Evolutionary conservation across 2,329 filamentous ascomycete genomes (phyloP).

Genomic region (Aspergillus flavus): DNA sequence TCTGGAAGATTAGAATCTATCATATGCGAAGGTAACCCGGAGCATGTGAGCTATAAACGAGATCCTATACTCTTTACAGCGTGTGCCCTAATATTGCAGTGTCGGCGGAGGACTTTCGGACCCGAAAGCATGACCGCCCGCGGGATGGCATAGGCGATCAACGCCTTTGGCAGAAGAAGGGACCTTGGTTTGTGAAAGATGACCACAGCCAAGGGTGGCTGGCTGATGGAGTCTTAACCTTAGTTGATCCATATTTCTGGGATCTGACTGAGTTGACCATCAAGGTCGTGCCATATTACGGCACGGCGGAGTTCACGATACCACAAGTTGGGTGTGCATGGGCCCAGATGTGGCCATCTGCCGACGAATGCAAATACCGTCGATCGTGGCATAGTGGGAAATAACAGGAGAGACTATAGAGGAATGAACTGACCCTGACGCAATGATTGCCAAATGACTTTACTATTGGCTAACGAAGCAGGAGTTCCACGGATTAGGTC

Average conservation of each 20-base stretch:
- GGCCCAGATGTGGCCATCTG: slow-evolving; percentile 1
- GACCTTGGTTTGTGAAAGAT: background rate
- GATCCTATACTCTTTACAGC: background rate
- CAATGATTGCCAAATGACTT: background rate
- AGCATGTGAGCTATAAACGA: background rate
- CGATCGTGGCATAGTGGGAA: background rate
- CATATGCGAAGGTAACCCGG: background rate
- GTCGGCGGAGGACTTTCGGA: background rate
- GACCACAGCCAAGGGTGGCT: background rate
- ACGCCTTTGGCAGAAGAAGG: background rate
- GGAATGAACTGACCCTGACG: background rate
- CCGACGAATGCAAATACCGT: slow-evolving; percentile 1
- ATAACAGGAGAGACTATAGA: background rate
- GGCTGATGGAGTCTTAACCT: background rate
- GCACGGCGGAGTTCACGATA: background rate
- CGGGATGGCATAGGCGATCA: background rate
- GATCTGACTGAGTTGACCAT: background rate
- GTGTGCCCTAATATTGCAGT: background rate
- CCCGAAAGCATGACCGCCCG: background rate
- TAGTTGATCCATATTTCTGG: background rate
- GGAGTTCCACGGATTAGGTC: background rate
- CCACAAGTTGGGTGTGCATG: background rate
- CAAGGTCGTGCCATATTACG: background rate
- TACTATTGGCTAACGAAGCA: background rate
- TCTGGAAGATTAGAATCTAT: background rate